Conservation (phyloP, 352 stramenopile genomes). For the Phytophthora citricola region DNA sequence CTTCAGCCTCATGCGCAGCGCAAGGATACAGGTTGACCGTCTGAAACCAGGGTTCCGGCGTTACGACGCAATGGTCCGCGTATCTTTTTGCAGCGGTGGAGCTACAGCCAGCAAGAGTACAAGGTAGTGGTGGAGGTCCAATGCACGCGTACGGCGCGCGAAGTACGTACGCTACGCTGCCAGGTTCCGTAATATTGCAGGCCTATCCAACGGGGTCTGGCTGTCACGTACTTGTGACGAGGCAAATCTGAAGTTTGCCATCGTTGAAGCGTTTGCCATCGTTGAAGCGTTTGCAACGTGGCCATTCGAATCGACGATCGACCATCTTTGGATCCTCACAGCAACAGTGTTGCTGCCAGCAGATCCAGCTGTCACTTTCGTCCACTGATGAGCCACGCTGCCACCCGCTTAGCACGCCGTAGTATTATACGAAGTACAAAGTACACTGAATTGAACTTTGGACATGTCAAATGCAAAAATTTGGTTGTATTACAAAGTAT, state of each 20-base stretch:
- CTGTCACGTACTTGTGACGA: constrained; percentile 16
- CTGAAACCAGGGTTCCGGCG: constrained; percentile 6
- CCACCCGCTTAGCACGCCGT: no score
- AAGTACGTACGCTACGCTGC: constrained; percentile 24
- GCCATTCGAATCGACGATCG: constrained; percentile 10
- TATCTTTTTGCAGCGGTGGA: constrained; percentile 15
- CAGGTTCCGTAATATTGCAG: constrained; percentile 4
- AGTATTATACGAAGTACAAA: no score
- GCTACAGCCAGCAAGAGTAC: background rate
- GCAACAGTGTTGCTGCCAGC: no score
- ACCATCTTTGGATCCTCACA: background rate
- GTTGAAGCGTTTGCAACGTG: constrained; percentile 23
- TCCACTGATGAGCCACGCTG: no score
- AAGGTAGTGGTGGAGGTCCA: constrained; percentile 1
- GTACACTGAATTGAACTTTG: background rate
- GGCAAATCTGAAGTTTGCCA: constrained; percentile 23
- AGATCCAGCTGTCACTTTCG: no score
- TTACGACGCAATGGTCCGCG: constrained; percentile 5
- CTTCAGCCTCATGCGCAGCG: background rate
- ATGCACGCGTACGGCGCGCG: background rate
- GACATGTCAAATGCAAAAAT: background rate
- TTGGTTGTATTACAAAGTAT: constrained; percentile 3
- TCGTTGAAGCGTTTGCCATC: constrained; percentile 17
- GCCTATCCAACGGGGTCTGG: constrained; percentile 27
- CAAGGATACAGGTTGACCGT: constrained; percentile 8